Base-by-base conservation (phyloP, 2,329 filamentous ascomycete genomes). In the Penicillium sp. region DNA sequence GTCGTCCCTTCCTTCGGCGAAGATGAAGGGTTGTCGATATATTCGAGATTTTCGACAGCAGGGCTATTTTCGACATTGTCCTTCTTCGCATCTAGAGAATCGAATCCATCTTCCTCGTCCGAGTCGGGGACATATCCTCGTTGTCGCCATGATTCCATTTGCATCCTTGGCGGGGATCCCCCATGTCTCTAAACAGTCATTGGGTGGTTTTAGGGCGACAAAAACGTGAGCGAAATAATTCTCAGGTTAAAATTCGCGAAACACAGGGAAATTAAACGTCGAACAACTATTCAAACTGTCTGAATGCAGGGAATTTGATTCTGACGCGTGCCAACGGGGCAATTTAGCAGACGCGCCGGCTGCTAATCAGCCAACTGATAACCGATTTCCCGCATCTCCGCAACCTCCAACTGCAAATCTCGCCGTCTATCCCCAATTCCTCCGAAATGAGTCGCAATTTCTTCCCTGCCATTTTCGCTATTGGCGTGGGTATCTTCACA, bases 61-160 rank as follows among this genome's bases (percentile, higher is more conserved):
- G 48, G 43, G 16, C 50, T 25, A 44, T 59, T 45, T 10, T 43
- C 34, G 21, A 27, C 29, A 25, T 48, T 60, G 43, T 56, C 53
- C 13, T 61, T 60, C 38, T 57, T 62, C 9, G 60, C 25, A 21
- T 68, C 64, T 55, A 75, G 68, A 46, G 68, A 74, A 29, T 76
- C 75, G 45, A 75, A 69, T 48, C 73, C 73, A 47, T 75, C 76
- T 47, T 77, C 76, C 21, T 78, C 76, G 59, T 82, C 79, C 43
- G 79, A 81, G 68, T 81, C 79, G 59, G 78, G 77, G 60, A 82
- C 79, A 74, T 76, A 82, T 52, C 79, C 79, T 71, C 76, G 75
- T 68, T 77, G 72, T 68, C 76, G 76, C 79, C 79, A 82, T 74
- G 72, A 71, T 74, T 77, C 75, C 74, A 76, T 77, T 75, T 70